A percentile compares a stretch with the other conserved stretches of the same genome.
Evolutionary conservation across 1,284 basidiomycete species (phyloP).

Genomic region (Cutaneotrichosporon dermatis): DNA sequence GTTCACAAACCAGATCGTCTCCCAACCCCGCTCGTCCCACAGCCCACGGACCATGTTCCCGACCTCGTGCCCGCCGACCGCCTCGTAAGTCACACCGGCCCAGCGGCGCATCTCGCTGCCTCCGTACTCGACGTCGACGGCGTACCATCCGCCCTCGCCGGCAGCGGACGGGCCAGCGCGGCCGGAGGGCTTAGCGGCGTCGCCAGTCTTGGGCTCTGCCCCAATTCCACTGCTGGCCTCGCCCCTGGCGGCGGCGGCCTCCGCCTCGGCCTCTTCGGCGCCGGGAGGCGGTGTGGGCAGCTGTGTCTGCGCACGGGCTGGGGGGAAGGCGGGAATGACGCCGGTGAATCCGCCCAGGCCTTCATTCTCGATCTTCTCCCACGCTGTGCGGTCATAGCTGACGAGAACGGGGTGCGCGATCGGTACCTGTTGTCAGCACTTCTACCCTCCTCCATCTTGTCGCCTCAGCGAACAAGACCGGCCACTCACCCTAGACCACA

Average conservation of each 20-base stretch:
- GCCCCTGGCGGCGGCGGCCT: background rate
- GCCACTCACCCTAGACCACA: constrained; percentile 43
- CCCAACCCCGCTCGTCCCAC: constrained; percentile 46
- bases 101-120: constrained; percentile 30
- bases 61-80: constrained; percentile 38
- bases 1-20: constrained; percentile 46
- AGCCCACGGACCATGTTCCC: constrained; percentile 41
- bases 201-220: no score
- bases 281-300: background rate
- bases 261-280: background rate
- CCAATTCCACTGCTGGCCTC: no score
- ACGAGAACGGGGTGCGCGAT: constrained; percentile 44
- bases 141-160: constrained; percentile 30
- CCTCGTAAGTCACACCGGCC: constrained; percentile 35
- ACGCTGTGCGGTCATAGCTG: constrained; percentile 30
- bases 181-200: background rate
- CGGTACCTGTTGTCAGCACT: constrained; percentile 28
- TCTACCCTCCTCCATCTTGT: no score
- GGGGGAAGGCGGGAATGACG: constrained; percentile 19
- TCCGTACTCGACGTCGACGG: constrained; percentile 28
- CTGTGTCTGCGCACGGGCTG: background rate
- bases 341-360: constrained; percentile 46
- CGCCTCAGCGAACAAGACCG: no score
- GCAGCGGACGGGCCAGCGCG: constrained; percentile 4
- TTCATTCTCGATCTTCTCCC: constrained; percentile 37